phyloP scores from a whole-genome alignment of 306 rosid genomes.

The Pterocarpus macrocarpus region DNA sequence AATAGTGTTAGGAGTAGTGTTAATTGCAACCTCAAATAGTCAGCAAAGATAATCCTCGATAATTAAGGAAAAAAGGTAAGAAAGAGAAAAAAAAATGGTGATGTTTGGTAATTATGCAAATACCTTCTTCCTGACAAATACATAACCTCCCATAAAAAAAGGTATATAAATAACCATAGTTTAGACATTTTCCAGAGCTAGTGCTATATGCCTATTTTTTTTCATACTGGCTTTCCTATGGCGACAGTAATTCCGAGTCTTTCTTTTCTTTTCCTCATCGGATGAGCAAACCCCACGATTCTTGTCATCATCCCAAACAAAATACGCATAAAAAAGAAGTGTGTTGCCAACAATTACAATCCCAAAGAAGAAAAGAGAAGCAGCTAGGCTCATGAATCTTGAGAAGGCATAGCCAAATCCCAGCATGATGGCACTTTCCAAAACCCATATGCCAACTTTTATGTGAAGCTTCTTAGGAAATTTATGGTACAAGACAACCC shows the following conservation, averaged over 20 bases:
- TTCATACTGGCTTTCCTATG: not conserved
- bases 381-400: not conserved
- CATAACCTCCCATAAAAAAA: no score
- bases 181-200: not conserved
- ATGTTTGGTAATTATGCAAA: no score
- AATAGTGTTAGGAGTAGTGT: no score
- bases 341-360: slow-evolving; percentile 8
- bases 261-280: not conserved
- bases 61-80: no score
- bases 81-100: no score
- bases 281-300: not conserved
- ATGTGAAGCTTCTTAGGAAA: not conserved
- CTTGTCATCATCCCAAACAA: not conserved
- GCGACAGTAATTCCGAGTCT: not conserved
- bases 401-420: slow-evolving; percentile 38
- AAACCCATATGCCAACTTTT: slow-evolving; percentile 38
- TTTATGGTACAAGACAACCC: slow-evolving; percentile 7
- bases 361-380: slow-evolving; percentile 7
- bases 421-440: slow-evolving; percentile 32
- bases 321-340: slow-evolving; percentile 20
- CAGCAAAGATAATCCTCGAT: no score
- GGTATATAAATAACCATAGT: no score
- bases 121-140: no score
- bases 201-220: not conserved
- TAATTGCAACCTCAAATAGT: no score